phyloP scores from a whole-genome alignment of 352 stramenopile genomes.

The Phytophthora pseudosyringae region DNA sequence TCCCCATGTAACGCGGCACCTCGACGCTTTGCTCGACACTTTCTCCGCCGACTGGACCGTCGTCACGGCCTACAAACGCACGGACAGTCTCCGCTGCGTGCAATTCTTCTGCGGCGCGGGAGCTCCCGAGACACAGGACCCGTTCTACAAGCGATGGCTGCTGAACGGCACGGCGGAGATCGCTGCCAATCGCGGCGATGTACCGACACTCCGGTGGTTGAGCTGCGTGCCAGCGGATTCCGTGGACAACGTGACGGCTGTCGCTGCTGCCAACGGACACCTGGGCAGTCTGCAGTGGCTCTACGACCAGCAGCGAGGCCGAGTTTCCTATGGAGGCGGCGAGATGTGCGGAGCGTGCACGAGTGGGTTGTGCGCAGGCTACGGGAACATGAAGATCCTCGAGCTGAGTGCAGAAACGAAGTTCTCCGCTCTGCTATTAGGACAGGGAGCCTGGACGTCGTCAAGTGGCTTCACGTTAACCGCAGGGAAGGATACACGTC shows the following conservation, averaged over 20 bases:
- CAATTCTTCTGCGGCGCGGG: conserved; percentile 21
- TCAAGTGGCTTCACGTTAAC: conserved; percentile 16
- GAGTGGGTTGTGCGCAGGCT: conserved; percentile 51
- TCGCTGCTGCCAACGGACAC: conserved; percentile 22
- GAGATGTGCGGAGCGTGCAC: conserved; percentile 33
- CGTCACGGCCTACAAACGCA: conserved; percentile 18
- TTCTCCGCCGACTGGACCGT: conserved; percentile 23
- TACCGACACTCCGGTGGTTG: conserved; percentile 18
- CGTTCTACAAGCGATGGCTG: conserved; percentile 35
- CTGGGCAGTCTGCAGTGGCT: conserved; percentile 27
- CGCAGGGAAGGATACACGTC: conserved; percentile 21
- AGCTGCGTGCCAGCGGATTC: conserved; percentile 11
- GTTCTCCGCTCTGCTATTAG: conserved; percentile 20
- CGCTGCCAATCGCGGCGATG: conserved; percentile 7
- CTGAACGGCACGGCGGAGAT: conserved; percentile 24
- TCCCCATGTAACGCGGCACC: conserved; percentile 11
- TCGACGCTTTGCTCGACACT: conserved; percentile 10
- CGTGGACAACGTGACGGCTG: conserved; percentile 19
- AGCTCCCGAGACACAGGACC: conserved; percentile 14
- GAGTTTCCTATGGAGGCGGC: conserved; percentile 11
- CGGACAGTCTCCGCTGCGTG: conserved; percentile 14
- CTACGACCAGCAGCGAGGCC: conserved; percentile 10
- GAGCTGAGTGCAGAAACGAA: background rate
- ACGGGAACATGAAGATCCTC: conserved; percentile 23
- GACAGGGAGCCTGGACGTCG: conserved; percentile 12